A percentile compares a stretch with the other conserved stretches of the same genome.
Conservation (phyloP, 345 rosid species). For the Dipteronia dyeriana region DNA sequence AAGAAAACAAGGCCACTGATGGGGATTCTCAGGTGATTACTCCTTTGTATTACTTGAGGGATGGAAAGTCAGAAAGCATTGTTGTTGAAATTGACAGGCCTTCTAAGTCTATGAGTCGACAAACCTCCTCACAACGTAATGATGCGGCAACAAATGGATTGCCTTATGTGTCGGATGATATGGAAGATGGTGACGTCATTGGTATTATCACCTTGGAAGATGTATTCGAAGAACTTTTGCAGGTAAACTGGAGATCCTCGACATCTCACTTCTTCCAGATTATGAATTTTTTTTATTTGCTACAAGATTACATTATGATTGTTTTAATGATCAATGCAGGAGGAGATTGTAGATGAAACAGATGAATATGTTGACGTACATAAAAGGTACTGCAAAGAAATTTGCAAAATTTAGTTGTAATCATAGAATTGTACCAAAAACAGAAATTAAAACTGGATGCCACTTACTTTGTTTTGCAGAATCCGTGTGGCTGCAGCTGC, state of each 20-base stretch:
- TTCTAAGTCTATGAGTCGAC: conserved; percentile 33
- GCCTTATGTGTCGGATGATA: conserved; percentile 58
- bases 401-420: background rate
- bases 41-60: conserved; percentile 61
- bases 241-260: conserved; percentile 38
- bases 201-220: conserved; percentile 97
- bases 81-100: conserved; percentile 68
- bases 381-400: conserved; percentile 53
- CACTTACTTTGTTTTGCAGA: conserved; percentile 40
- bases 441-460: conserved; percentile 10
- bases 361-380: conserved; percentile 97
- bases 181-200: conserved; percentile 88
- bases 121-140: conserved; percentile 24
- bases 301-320: background rate
- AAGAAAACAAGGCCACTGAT: conserved; percentile 36
- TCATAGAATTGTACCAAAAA: background rate
- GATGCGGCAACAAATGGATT: conserved; percentile 47
- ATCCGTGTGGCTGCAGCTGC: conserved; percentile 99
- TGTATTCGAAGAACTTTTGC: conserved; percentile 95
- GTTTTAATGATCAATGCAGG: conserved; percentile 43
- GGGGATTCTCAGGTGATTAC: conserved; percentile 51
- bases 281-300: background rate
- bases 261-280: conserved; percentile 4
- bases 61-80: conserved; percentile 53
- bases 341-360: conserved; percentile 98